phyloP scores from a whole-genome alignment of 495 filamentous ascomycete species.

The Hypoxylon lenormandii region DNA sequence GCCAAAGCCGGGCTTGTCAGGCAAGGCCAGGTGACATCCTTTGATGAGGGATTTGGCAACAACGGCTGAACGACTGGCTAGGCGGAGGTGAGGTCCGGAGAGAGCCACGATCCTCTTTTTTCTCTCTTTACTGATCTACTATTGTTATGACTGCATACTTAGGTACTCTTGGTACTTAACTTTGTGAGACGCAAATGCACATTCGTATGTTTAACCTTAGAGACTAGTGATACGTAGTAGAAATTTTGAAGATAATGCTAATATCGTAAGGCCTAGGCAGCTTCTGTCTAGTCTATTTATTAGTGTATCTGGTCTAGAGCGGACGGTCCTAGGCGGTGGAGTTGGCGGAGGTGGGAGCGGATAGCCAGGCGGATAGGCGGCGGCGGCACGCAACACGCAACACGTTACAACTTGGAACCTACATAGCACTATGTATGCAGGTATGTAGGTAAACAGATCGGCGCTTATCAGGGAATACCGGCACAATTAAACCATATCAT shows the following conservation, averaged over 20 bases:
- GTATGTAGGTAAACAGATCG: not conserved
- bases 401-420: slow-evolving; percentile 9
- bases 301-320: too few species aligned
- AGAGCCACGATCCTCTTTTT: not conserved
- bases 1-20: too few species aligned
- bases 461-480: slow-evolving; percentile 12
- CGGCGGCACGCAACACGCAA: too few species aligned
- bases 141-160: too few species aligned
- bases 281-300: too few species aligned
- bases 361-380: slow-evolving; percentile 34
- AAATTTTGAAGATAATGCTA: too few species aligned
- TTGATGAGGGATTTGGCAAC: not conserved
- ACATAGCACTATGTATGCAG: too few species aligned
- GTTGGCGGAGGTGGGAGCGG: slow-evolving; percentile 28
- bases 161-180: too few species aligned
- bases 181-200: too few species aligned
- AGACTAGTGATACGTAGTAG: too few species aligned
- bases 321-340: slow-evolving; percentile 20
- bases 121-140: too few species aligned
- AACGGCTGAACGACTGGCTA: not conserved
- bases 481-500: not conserved
- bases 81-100: slow-evolving; percentile 26
- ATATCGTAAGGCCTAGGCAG: too few species aligned
- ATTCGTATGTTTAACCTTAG: not conserved
- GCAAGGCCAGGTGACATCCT: slow-evolving; percentile 23